Base-by-base conservation (phyloP, 2,329 filamentous ascomycete genomes). In the Beauveria caledonica region DNA sequence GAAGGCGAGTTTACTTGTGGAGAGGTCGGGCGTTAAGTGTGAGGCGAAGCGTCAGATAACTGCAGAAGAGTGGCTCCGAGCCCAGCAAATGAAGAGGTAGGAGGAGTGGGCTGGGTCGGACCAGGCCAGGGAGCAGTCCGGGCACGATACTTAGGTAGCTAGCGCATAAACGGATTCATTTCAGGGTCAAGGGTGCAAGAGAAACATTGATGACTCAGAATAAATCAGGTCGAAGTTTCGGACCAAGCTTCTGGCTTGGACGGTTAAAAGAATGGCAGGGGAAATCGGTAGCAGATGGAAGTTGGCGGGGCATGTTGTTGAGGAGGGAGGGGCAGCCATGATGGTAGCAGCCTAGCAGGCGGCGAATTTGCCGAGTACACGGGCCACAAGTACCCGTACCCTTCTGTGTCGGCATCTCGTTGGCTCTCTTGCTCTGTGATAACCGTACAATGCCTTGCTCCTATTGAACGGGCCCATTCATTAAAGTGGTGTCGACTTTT, bases 31-130 rank as follows among this genome's bases (percentile, higher is more conserved):
- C 42, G 53, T 60, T 17, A n/a, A 25, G 49, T 53, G 21, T 53
- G 48, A 59, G 57, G 57, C 57, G 57, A 59, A 59, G 57, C 57
- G 57, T 59, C 57, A 59, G 57, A 59, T 25, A 51, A 44, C 36
- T 45, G 40, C 49, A 50, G 21, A 46, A 59, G 27, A 36, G 57
- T 59, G 57, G 57, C 57, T 15, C 48, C 49, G 19, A 27, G 25
- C 17, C 23, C 49, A 59, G 40, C 57, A 52, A 59, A 52, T 59
- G 56, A 40, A 25, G 36, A 52, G 17, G 39, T 59, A 33, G 29
- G 44, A 50, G 27, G 45, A 29, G 55, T 58, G 55, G 55, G 55
- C 21, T 58, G 45, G 21, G 21, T 42, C 52, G 40, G 27, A 40
- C 40, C 39, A 45, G 40, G 52, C 40, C 39, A 45, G 40, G 52